Evolutionary conservation across 768 basidiomycete genomes (phyloP).

Genomic region (Boletus fagicola): DNA sequence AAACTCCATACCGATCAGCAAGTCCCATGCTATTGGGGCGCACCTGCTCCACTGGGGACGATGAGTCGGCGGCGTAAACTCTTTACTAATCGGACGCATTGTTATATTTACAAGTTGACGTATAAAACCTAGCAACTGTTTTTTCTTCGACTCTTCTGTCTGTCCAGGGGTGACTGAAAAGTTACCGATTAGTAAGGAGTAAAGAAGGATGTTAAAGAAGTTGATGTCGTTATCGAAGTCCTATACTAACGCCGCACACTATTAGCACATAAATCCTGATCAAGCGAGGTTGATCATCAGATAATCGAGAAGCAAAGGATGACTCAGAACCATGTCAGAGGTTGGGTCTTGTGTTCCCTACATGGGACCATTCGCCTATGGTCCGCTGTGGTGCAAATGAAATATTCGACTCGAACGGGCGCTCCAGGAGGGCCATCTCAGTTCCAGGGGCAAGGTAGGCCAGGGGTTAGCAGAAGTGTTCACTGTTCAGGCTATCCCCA

Average conservation of each 20-base stretch:
- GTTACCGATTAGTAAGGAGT: not conserved
- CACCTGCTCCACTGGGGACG: conserved; percentile 97
- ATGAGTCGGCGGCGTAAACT: conserved; percentile 92
- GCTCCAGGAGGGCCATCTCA: conserved; percentile 5
- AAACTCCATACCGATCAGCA: conserved; percentile 90
- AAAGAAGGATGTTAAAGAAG: conserved; percentile 57
- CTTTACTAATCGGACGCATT: conserved; percentile 89
- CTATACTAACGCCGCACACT: conserved; percentile 86
- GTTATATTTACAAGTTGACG: conserved; percentile 54
- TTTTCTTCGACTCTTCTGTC: not conserved
- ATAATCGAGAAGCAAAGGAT: conserved; percentile 52
- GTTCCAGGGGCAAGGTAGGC: not conserved
- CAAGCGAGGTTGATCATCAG: conserved; percentile 97
- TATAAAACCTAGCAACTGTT: conserved; percentile 5
- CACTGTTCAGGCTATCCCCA: conserved; percentile 1
- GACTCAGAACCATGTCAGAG: not conserved
- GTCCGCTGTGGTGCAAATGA: not conserved
- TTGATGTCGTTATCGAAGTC: conserved; percentile 93
- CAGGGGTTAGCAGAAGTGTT: not conserved
- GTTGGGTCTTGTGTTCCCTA: not conserved
- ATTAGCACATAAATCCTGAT: conserved; percentile 88
- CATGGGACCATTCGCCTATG: not conserved
- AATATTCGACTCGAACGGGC: not conserved
- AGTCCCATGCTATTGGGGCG: conserved; percentile 71
- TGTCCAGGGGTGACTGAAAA: not conserved